phyloP scores from a whole-genome alignment of 805 yeast species.

The Cyberlindnera bimundalis region DNA sequence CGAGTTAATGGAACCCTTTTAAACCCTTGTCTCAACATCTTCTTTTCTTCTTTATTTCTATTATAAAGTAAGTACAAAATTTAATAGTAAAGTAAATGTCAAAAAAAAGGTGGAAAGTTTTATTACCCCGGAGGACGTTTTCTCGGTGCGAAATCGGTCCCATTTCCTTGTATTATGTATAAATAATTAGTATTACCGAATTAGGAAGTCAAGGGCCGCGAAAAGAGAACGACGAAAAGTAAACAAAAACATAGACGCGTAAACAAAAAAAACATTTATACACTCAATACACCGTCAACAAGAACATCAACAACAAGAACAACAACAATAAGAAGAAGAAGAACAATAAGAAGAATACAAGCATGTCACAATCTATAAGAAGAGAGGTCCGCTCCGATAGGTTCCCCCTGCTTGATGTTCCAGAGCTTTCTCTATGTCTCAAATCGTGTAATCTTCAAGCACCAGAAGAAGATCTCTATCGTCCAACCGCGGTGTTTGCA shows the following conservation, averaged over 20 bases:
- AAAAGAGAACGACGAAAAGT: conserved; percentile 4
- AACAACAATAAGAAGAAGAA: no score
- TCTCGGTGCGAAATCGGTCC: conserved; percentile 1
- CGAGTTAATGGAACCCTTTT: conserved; percentile 9
- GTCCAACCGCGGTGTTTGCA: conserved; percentile 56
- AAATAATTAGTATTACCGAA: conserved; percentile 2
- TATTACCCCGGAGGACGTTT: conserved; percentile 10
- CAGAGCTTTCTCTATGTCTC: conserved; percentile 56
- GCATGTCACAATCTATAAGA: conserved; percentile 21
- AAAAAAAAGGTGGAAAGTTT: no score
- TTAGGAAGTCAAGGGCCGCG: conserved; percentile 12
- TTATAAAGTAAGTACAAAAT: no score
- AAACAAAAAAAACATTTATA: no score
- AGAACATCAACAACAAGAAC: no score
- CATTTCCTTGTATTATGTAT: background rate
- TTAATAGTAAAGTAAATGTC: no score
- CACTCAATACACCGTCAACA: no score
- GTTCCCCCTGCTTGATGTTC: conserved; percentile 59
- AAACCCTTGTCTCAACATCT: background rate
- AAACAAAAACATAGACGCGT: conserved; percentile 7
- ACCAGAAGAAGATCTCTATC: conserved; percentile 53
- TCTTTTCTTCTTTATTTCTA: no score
- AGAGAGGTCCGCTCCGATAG: conserved; percentile 37
- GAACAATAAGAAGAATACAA: no score
- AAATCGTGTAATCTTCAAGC: conserved; percentile 60